These are phyloP conservation scores for Lactarius vividus DNA, from an alignment of 768 basidiomycete species.

Conservation along the genomic window DNA sequence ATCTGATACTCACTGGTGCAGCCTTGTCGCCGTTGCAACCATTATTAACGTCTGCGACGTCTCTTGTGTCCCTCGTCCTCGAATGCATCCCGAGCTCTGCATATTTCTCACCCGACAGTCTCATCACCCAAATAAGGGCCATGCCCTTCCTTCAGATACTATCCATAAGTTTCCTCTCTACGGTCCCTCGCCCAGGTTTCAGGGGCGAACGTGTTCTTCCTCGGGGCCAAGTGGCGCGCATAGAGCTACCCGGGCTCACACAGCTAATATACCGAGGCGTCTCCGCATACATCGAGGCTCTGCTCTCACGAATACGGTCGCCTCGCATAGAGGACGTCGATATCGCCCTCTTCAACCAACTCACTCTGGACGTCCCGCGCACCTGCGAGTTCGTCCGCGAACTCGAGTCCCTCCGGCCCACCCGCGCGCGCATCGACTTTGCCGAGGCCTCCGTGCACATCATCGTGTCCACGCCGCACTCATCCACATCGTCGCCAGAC, in stretches of 20 bases:
- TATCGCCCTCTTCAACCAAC: conserved; percentile 19
- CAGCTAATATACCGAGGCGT: conserved; percentile 17
- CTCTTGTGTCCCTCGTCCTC: conserved; percentile 18
- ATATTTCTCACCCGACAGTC: conserved; percentile 15
- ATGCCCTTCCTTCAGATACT: conserved; percentile 12
- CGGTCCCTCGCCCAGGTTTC: conserved; percentile 17
- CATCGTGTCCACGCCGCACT: background rate
- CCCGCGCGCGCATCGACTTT: conserved; percentile 10
- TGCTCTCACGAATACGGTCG: conserved; percentile 9
- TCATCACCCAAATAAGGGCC: conserved; percentile 5
- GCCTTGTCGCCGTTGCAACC: conserved; percentile 8
- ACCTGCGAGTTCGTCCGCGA: conserved; percentile 1
- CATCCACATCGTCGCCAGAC: conserved; percentile 5
- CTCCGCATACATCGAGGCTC: conserved; percentile 14
- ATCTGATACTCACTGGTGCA: conserved; percentile 12
- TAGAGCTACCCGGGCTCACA: conserved; percentile 13
- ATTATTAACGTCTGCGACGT: conserved; percentile 8
- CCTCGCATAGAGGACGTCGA: conserved; percentile 16
- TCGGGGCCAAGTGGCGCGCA: background rate
- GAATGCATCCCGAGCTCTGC: conserved; percentile 19
- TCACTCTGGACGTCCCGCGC: conserved; percentile 6
- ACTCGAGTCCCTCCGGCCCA: conserved; percentile 1
- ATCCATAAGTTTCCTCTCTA: conserved; percentile 17
- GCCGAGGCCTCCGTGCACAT: conserved; percentile 5
- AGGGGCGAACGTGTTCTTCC: conserved; percentile 2